Evolutionary conservation across 345 rosid genomes (phyloP), one percentile per base, ranked within the genome.

Genomic region (Excoecaria agallocha): DNA sequence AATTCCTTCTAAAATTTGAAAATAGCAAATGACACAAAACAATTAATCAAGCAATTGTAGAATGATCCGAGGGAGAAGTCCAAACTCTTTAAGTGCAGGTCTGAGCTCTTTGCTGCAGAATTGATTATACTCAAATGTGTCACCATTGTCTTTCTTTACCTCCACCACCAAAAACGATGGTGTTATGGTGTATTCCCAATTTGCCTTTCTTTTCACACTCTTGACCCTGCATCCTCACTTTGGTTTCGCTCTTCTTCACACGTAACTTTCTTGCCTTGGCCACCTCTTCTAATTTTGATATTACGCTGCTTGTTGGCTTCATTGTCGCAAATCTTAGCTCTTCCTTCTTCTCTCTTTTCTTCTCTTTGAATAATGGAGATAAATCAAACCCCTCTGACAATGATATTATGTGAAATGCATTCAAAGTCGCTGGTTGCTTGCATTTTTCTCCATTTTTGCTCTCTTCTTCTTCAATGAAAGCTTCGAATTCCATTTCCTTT

Each of bases 61-160:
- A 30, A 30, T 30, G 30, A 30, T 30, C 30, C 30, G 30, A 30
- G 30, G 80, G 77, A 0, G 88, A 84, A n/a, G 83, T 93, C 97
- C 98, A 91, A 37, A 94, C 76, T 91, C 97, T 60, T 91, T 91
- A 3, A 94, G 92, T 46, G 96, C 94, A 74, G 97, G 98, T 81
- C 96, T 85, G 35, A 91, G 88, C 75, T 90, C 90, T 63, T 91
- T 82, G 73, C 81, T 87, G 80, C 96, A 91, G 83, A 94, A 94
- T 79, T 87, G 90, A 54, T 94, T 91, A 57, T 90, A 94, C 82
- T 94, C 98, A 15, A 91, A 71, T 0, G 97, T 91, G 19, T 94
- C 98, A 3, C 97, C 96, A 5, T 85, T 83, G 71, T 91, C 94
- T 79, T 94, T 90, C 86, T 88, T 94, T 83, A 91, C 97, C 79